A percentile compares a stretch with the other conserved stretches of the same genome.
Evolutionary conservation across 78 protist genomes (phyloP).

Genomic region (Andalucia godoyi): DNA sequence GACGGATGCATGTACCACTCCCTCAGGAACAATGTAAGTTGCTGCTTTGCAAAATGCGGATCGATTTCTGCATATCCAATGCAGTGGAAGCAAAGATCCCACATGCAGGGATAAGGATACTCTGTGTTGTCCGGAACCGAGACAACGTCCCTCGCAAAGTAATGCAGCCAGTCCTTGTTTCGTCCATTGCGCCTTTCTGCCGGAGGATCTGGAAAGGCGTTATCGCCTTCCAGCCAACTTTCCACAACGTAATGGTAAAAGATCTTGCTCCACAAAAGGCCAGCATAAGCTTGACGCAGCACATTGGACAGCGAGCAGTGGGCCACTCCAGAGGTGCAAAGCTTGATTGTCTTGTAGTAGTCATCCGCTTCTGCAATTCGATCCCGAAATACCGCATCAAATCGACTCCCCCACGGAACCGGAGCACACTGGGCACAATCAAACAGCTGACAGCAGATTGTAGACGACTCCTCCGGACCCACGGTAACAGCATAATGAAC

Average conservation of each 20-base stretch:
- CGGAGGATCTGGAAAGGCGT: conserved; percentile 1
- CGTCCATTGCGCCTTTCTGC: neutral
- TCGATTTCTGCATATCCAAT: conserved; percentile 42
- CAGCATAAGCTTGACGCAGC: conserved; percentile 61
- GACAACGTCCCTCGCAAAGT: conserved; percentile 40
- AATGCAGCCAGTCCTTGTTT: conserved; percentile 50
- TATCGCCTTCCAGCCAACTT: conserved; percentile 48
- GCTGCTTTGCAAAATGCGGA: conserved; percentile 47
- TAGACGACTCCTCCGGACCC: too few relatives aligned
- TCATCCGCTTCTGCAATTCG: conserved; percentile 31
- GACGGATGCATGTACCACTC: conserved; percentile 68
- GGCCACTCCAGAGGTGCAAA: neutral
- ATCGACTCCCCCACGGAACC: too few relatives aligned
- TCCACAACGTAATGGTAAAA: conserved; percentile 58
- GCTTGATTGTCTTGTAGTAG: conserved; percentile 21
- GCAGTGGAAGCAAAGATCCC: conserved; percentile 65
- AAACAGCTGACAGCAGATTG: neutral
- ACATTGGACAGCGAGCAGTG: too few relatives aligned
- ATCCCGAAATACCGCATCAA: neutral
- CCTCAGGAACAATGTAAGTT: conserved; percentile 35
- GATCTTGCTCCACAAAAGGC: conserved; percentile 60
- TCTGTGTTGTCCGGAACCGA: conserved; percentile 68
- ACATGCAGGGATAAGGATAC: neutral
- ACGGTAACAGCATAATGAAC: too few relatives aligned
- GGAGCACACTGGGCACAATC: neutral